Base-by-base conservation (phyloP, 1,284 basidiomycete species). In the Coniophora puteana region DNA sequence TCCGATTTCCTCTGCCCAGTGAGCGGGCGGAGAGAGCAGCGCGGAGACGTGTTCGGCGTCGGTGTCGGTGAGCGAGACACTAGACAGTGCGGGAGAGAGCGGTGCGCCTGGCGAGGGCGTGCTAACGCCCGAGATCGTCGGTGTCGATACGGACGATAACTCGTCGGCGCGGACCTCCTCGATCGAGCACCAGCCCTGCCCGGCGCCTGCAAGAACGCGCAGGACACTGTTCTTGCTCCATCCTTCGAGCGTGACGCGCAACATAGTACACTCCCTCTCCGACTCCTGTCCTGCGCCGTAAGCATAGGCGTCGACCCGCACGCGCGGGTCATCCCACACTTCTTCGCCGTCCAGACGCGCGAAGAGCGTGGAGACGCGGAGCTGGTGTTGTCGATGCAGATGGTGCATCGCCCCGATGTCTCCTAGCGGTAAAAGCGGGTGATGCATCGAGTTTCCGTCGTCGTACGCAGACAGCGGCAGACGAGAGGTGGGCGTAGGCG, bases 361-460 rank as follows among this genome's bases (percentile, higher is more conserved):
- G 55, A 88, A 88, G 4, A 89, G 61, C 0, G 79, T 72, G 0
- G 76, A 75, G 0, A 89, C 81, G n/a, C 80, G 77, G 8, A 80
- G 59, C 0, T 76, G 62, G 50, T 89, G 86, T 3, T 66, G 61
- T 8, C 65, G 64, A 47, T 84, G 73, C 5, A 65, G 63, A 4
- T 63, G 59, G 47, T 83, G 81, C 25, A 82, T 58, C 3, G 66
- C 61, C 0, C 68, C 68, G 23, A 88, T 51, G 8, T 71, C 59
- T n/a, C 71, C 56, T 4, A 84, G 57, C 0, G 82, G 81, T 4
- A 85, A 66, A 11, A 88, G 66, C 1, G 63, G 70, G 59, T 48
- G 57, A 22, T 29, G 52, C 40, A 20, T 48, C 46, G 37, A 49
- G 35, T 41, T 46, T 17, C 41, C 47, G 5, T 41, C 44, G 17